Base-by-base conservation (phyloP, 495 filamentous ascomycete species). In the Jackrogersella multiformis region DNA sequence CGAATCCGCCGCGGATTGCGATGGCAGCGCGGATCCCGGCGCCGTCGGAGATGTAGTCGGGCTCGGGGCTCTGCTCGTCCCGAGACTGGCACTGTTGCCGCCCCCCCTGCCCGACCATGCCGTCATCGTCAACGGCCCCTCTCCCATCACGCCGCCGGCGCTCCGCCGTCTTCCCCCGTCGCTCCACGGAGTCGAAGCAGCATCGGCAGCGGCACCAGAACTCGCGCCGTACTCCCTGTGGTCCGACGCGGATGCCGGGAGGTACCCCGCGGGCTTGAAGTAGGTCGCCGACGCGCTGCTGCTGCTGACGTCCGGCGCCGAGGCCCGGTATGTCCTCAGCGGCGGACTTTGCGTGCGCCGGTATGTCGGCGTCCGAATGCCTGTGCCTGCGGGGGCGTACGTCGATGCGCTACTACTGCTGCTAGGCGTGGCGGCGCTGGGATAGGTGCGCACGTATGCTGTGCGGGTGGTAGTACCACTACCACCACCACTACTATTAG, bases 271-370 rank as follows among this genome's bases (percentile, higher is more conserved):
- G 1, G 59, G 34, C 32, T 41, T 54, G 24, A 23, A 56, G 24
- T 51, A 28, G 4, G 13, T 36, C 42, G 16, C 1, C 34, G 30
- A 2, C 23, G 61, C 28, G 10, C 48, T 18, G 10, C 24, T 38
- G 2, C 32, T 20, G 5, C 35, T 38, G 0, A 57, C 46, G 16
- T 69, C 59, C 18, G 55, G 66, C 24, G 60, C 49, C 1, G 66
- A 69, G 39, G 66, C 60, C 13, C 66, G 36, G 39, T 63, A 48
- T 0, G 39, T 28, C 7, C 42, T 18, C 0, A 32, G 35, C 18
- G 64, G 64, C 8, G 64, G 64, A 35, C 56, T 67, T 1, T 53
- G 56, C 34, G 51, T 38, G 45, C 64, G 64, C 0, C 44, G 30
- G 32, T 58, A 48, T 21, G 34, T 21, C 30, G 38, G 16, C 38